A percentile compares a stretch with the other conserved stretches of the same genome.
Conservation (phyloP, 169 alveolate genomes). For the Babesia bigemina region DNA sequence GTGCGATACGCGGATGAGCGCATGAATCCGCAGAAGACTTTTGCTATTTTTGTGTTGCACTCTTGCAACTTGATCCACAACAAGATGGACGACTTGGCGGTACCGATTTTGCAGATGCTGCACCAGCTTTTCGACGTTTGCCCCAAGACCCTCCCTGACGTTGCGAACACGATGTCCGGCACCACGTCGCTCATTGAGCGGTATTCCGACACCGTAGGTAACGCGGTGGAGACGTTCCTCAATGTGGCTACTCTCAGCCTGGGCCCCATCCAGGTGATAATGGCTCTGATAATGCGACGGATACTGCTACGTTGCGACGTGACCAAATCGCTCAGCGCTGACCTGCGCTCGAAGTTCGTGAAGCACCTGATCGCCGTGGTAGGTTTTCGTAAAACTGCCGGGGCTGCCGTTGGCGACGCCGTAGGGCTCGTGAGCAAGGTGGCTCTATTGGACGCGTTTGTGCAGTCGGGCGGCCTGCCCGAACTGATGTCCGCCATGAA, state of each 20-base stretch:
- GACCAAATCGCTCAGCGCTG: conserved; percentile 32
- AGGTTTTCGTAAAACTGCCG: conserved; percentile 3
- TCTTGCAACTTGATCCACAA: conserved; percentile 72
- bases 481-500: conserved; percentile 36
- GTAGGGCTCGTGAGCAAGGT: conserved; percentile 28
- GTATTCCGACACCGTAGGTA: conserved; percentile 22
- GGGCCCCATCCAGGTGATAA: conserved; percentile 50
- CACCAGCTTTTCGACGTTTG: conserved; percentile 31
- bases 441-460: conserved; percentile 38
- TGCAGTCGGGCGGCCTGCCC: conserved; percentile 34
- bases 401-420: conserved; percentile 21
- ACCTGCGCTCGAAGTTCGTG: conserved; percentile 13
- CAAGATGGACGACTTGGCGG: conserved; percentile 67
- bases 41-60: conserved; percentile 72
- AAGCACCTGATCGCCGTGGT: conserved; percentile 34
- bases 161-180: conserved; percentile 45
- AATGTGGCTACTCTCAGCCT: conserved; percentile 49
- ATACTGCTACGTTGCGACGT: conserved; percentile 36
- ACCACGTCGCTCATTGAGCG: conserved; percentile 11
- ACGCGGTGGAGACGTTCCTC: conserved; percentile 53
- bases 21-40: conserved; percentile 70
- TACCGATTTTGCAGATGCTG: conserved; percentile 41
- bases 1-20: conserved; percentile 69
- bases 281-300: conserved; percentile 47
- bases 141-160: conserved; percentile 40